Percentiles rank a stretch among this genome's conserved stretches.
Conservation (phyloP, 2,329 filamentous ascomycete species). For the Bertia moriformis region DNA sequence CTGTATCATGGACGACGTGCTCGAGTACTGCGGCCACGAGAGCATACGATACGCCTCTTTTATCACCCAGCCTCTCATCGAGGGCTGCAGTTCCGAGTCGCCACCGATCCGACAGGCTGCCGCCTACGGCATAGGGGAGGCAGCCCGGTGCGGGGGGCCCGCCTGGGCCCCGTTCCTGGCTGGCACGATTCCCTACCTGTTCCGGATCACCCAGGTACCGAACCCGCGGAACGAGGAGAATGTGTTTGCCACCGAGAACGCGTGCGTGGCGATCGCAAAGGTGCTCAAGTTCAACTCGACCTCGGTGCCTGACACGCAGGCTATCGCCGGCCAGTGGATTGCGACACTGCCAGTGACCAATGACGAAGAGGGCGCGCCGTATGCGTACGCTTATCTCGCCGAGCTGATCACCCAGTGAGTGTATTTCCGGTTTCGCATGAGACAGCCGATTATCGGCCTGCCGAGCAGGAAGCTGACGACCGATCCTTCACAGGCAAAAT, state of each 20-base stretch:
- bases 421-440: no score
- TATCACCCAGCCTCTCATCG: conserved; percentile 74
- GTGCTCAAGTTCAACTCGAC: conserved; percentile 78
- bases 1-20: conserved; percentile 94
- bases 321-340: conserved; percentile 73
- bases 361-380: conserved; percentile 93
- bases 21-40: conserved; percentile 87
- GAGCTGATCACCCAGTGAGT: conserved; percentile 90
- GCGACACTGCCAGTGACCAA: conserved; percentile 82
- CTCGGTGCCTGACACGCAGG: conserved; percentile 62
- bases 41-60: conserved; percentile 75
- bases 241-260: conserved; percentile 93
- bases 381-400: conserved; percentile 81
- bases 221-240: conserved; percentile 83
- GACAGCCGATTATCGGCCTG: conserved; percentile 2
- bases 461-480: no score
- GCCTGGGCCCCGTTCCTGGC: conserved; percentile 80
- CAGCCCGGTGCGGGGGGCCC: conserved; percentile 77
- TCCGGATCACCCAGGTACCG: conserved; percentile 68
- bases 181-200: conserved; percentile 64
- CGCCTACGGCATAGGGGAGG: conserved; percentile 92
- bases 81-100: conserved; percentile 72
- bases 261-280: conserved; percentile 90
- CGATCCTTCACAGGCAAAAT: conserved; percentile 49
- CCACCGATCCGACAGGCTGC: conserved; percentile 94